Evolutionary conservation across 495 filamentous ascomycete genomes (phyloP).

Genomic region (Annulohypoxylon moriforme): DNA sequence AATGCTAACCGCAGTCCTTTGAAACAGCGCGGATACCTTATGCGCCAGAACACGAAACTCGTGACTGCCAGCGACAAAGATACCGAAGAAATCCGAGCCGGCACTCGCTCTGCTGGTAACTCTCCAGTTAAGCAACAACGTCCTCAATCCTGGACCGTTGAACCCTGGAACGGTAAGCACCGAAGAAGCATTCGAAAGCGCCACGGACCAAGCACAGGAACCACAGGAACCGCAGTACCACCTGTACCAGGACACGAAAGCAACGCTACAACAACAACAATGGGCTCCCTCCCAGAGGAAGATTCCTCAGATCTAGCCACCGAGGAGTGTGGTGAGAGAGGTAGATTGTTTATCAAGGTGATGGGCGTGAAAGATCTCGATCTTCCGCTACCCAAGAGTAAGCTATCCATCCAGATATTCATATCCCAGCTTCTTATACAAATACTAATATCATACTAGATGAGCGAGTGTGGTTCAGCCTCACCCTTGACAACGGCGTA

Average conservation of each 20-base stretch:
- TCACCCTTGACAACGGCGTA: slow-evolving; percentile 95
- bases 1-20: slow-evolving; percentile 68
- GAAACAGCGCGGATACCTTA: slow-evolving; percentile 94
- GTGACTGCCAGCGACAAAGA: slow-evolving; percentile 85
- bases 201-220: slow-evolving; percentile 52
- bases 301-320: slow-evolving; percentile 61
- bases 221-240: slow-evolving; percentile 72
- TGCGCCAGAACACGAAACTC: slow-evolving; percentile 98
- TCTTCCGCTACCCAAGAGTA: slow-evolving; percentile 89
- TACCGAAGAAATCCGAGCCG: slow-evolving; percentile 61
- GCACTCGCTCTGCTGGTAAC: slow-evolving; percentile 72
- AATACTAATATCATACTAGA: slow-evolving; percentile 62
- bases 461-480: slow-evolving; percentile 89
- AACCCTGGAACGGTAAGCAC: slow-evolving; percentile 91
- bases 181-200: slow-evolving; percentile 75
- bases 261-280: slow-evolving; percentile 68
- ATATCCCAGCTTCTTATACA: background rate
- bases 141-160: slow-evolving; percentile 91
- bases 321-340: slow-evolving; percentile 86
- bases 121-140: slow-evolving; percentile 76
- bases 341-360: slow-evolving; percentile 96
- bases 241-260: slow-evolving; percentile 91
- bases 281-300: slow-evolving; percentile 69
- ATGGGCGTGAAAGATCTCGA: slow-evolving; percentile 95
- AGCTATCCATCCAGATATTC: slow-evolving; percentile 45